These are phyloP conservation scores for Myxozyma monticola DNA, from an alignment of 805 yeast species.

Conservation along the genomic window DNA sequence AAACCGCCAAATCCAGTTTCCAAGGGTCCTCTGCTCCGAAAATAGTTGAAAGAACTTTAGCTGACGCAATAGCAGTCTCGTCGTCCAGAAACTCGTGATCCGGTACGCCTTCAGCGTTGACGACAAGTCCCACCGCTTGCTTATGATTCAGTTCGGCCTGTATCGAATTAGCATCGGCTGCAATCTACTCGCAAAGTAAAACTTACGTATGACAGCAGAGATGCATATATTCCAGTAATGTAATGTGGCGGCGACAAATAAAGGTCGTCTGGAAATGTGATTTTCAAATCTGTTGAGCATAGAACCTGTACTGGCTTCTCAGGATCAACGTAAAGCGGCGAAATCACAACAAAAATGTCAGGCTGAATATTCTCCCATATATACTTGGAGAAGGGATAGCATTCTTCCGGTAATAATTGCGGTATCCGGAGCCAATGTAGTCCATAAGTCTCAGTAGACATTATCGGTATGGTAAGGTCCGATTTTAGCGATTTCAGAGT, in stretches of 20 bases:
- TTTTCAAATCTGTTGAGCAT: constrained; percentile 1
- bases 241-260: constrained; percentile 59
- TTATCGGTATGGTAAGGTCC: not conserved
- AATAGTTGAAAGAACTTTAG: constrained; percentile 1
- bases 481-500: no score
- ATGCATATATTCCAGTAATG: constrained; percentile 59
- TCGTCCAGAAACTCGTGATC: constrained; percentile 28
- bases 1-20: constrained; percentile 7
- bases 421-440: constrained; percentile 25
- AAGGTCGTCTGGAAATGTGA: not conserved
- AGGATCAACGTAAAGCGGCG: constrained; percentile 16
- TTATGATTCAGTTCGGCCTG: constrained; percentile 14
- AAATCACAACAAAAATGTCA: constrained; percentile 3
- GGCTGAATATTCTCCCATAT: constrained; percentile 22
- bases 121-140: constrained; percentile 18
- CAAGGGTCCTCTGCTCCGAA: constrained; percentile 1
- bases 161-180: no score
- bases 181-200: no score
- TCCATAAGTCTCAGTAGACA: not conserved
- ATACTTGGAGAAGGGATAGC: constrained; percentile 21
- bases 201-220: constrained; percentile 40
- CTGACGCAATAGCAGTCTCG: constrained; percentile 11
- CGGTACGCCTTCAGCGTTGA: constrained; percentile 27
- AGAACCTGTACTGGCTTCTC: constrained; percentile 18
- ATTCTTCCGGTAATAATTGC: constrained; percentile 9